phyloP scores from a whole-genome alignment of 768 basidiomycete genomes.

The Pseudohyphozyma bogoriensis region DNA sequence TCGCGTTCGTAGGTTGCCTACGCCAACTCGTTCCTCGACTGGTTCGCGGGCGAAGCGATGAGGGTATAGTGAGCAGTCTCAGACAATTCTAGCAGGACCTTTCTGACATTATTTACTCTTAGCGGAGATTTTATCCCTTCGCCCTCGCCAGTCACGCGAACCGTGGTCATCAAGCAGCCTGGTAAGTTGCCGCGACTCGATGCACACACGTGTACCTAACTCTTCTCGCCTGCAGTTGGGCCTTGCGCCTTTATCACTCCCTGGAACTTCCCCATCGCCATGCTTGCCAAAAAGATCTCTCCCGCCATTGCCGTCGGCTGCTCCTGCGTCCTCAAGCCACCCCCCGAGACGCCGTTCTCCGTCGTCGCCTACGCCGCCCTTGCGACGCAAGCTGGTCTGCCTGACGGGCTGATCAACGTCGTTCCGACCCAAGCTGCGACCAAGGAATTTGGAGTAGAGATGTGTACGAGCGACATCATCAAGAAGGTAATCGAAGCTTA shows the following conservation, averaged over 20 bases:
- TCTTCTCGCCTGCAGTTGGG: conserved; percentile 33
- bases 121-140: conserved; percentile 78
- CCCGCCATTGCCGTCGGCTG: conserved; percentile 93
- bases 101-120: too few relatives aligned
- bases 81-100: too few relatives aligned
- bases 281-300: conserved; percentile 67
- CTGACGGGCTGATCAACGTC: conserved; percentile 86
- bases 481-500: too few relatives aligned
- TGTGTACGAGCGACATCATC: conserved; percentile 75
- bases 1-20: conserved; percentile 46
- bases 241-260: conserved; percentile 35
- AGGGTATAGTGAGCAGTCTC: conserved; percentile 49
- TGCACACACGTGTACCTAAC: too few relatives aligned
- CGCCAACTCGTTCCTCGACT: conserved; percentile 64
- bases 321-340: conserved; percentile 57
- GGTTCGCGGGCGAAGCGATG: conserved; percentile 76
- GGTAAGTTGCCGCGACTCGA: conserved; percentile 12
- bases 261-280: conserved; percentile 32
- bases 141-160: conserved; percentile 55
- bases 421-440: conserved; percentile 80
- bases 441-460: conserved; percentile 71
- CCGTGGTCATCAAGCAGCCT: conserved; percentile 85
- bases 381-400: conserved; percentile 72
- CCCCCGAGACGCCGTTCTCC: conserved; percentile 62
- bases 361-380: conserved; percentile 60